phyloP scores from a whole-genome alignment of 2,329 filamentous ascomycete species.

The Colletotrichum limetticola region DNA sequence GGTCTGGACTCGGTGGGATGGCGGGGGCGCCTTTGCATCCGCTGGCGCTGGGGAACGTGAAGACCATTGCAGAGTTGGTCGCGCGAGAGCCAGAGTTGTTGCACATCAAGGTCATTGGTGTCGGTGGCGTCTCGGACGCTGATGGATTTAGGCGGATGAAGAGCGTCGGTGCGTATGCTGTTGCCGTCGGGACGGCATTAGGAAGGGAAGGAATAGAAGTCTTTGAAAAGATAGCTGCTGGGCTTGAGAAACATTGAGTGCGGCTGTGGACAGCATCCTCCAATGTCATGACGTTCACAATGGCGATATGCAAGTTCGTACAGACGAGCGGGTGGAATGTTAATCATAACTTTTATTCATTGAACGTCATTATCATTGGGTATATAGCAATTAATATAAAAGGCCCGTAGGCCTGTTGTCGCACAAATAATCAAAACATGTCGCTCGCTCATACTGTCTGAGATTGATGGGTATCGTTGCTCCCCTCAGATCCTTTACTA shows the following conservation, averaged over 20 bases:
- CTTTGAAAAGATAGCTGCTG: slow-evolving; percentile 66
- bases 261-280: slow-evolving; percentile 19
- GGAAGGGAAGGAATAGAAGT: slow-evolving; percentile 70
- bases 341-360: slow-evolving; percentile 20
- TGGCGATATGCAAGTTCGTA: not conserved
- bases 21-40: slow-evolving; percentile 79
- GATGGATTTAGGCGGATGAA: slow-evolving; percentile 74
- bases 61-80: slow-evolving; percentile 70
- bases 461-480: slow-evolving; percentile 20
- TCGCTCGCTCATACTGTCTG: slow-evolving; percentile 26
- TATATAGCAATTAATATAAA: slow-evolving; percentile 34
- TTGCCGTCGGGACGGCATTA: slow-evolving; percentile 76
- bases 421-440: slow-evolving; percentile 2
- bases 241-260: not conserved
- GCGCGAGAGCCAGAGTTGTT: slow-evolving; percentile 58
- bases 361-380: slow-evolving; percentile 32
- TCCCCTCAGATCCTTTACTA: slow-evolving; percentile 29
- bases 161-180: slow-evolving; percentile 71
- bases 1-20: slow-evolving; percentile 73
- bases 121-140: slow-evolving; percentile 76
- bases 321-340: not conserved
- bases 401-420: slow-evolving; percentile 8
- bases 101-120: slow-evolving; percentile 73
- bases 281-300: not conserved
- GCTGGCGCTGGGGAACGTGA: slow-evolving; percentile 79